Percentiles rank a stretch among this genome's conserved stretches.
These are phyloP conservation scores for Epichloe festucae DNA, from an alignment of 2,329 filamentous ascomycete genomes.

Conservation along the genomic window DNA sequence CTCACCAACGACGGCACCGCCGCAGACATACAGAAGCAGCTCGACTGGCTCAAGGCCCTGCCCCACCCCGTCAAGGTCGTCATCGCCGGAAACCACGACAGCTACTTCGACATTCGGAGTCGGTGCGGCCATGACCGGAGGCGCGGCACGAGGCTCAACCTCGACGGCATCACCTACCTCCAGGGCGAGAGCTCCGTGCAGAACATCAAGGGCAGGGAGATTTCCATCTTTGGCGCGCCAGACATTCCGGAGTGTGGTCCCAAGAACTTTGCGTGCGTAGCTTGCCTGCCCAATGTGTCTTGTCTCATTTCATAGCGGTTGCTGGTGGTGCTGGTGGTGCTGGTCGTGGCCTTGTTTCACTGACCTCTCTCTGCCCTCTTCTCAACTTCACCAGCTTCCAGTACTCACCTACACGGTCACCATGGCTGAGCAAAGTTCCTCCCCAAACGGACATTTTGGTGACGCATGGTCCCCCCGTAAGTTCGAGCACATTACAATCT, in stretches of 20 bases:
- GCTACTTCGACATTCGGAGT: constrained; percentile 61
- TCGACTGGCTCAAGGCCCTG: constrained; percentile 67
- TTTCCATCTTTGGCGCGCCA: constrained; percentile 61
- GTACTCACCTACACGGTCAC: constrained; percentile 51
- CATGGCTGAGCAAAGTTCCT: constrained; percentile 62
- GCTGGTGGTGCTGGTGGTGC: too few species aligned
- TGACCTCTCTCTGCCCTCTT: neutral
- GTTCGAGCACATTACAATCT: constrained; percentile 2
- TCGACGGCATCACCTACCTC: constrained; percentile 61
- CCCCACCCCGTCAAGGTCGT: constrained; percentile 72
- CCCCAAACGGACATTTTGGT: constrained; percentile 63
- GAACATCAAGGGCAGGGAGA: constrained; percentile 43
- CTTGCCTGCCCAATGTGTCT: neutral
- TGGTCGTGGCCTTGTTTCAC: neutral
- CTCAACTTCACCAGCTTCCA: constrained; percentile 43
- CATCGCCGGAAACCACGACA: constrained; percentile 81
- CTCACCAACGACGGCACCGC: constrained; percentile 61
- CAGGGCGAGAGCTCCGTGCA: constrained; percentile 55
- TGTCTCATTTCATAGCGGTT: too few species aligned
- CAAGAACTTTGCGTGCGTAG: constrained; percentile 44
- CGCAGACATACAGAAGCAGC: constrained; percentile 62
- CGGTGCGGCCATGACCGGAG: constrained; percentile 42
- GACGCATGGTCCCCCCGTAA: constrained; percentile 68
- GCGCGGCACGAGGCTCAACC: constrained; percentile 42
- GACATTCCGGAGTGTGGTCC: constrained; percentile 69